These are phyloP conservation scores for Yamadazyma spencermartinsiae DNA, from an alignment of 1,139 yeast genomes.

Conservation along the genomic window DNA sequence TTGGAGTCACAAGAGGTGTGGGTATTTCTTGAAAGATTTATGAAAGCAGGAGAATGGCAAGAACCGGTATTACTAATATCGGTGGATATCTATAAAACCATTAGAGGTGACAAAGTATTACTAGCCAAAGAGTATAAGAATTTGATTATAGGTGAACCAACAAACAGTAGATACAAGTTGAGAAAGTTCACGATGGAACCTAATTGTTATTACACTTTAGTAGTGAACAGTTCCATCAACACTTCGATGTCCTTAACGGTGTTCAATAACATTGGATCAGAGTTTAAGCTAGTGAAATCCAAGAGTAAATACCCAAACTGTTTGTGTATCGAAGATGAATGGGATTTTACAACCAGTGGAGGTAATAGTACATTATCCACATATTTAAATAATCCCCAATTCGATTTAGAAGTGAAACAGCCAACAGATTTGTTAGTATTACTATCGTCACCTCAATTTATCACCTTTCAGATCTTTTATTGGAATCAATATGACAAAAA, in stretches of 20 bases:
- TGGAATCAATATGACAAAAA: conserved; percentile 20
- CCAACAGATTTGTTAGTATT: conserved; percentile 22
- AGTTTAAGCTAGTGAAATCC: conserved; percentile 26
- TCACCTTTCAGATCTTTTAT: conserved; percentile 47
- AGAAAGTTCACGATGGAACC: conserved; percentile 27
- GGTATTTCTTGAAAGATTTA: conserved; percentile 50
- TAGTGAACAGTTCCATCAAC: conserved; percentile 23
- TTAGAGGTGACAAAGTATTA: conserved; percentile 33
- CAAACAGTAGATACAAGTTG: conserved; percentile 31
- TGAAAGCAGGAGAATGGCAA: conserved; percentile 13
- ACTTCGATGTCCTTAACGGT: conserved; percentile 39
- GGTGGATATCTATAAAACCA: conserved; percentile 30
- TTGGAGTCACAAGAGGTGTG: conserved; percentile 36
- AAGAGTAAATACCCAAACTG: conserved; percentile 20
- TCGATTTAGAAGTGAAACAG: conserved; percentile 26
- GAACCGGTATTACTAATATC: conserved; percentile 21
- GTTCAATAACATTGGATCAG: conserved; percentile 28
- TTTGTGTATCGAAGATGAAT: conserved; percentile 37
- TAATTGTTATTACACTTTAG: conserved; percentile 25
- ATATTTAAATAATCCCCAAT: conserved; percentile 67
- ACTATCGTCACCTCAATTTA: conserved; percentile 22
- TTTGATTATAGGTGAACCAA: conserved; percentile 19
- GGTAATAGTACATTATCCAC: conserved; percentile 57
- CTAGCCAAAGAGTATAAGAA: conserved; percentile 30
- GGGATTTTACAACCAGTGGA: conserved; percentile 53